Base-by-base conservation (phyloP, 495 filamentous ascomycete genomes). In the Penicillium roqueforti region DNA sequence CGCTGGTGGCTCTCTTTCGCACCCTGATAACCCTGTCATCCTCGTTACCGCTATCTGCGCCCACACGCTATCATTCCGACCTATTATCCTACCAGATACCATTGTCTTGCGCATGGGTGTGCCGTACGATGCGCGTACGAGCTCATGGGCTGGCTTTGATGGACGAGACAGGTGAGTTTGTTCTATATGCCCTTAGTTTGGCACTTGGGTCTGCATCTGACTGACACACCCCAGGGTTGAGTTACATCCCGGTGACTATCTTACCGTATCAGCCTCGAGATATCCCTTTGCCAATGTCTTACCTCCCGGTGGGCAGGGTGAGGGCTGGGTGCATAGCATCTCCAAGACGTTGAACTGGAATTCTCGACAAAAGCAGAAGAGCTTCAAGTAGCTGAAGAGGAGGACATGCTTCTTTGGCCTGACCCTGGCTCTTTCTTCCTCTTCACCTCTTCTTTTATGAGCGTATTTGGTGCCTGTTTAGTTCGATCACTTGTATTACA, bases 21-120 rank as follows among this genome's bases (percentile, higher is more conserved):
- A 98, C 60, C 93, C 93, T 0, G 95, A 97, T 52, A 97, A 97
- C 65, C 93, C 93, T 0, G 91, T 97, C 38, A 95, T 98, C 68
- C 84, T 98, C 2, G 82, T 98, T 3, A 96, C 92, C 0, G 88
- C 92, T 28, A 97, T 98, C 47, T 96, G 92, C 66, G 91, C 93
- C 14, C 93, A 98, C 70, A 97, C 95, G 0, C 79, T 98, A 8
- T 95, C 89, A 11, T 98, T 97, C 79, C 83, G 93, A 1, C 93
- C 93, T 6, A 91, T 98, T 65, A 92, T 98, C 55, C 77, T 98
- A 1, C 92, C 92, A 7, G 93, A 98, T 63, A 96, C 91, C 0
- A 92, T 97, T 49, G 89, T 97, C 1, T 76, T 98, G 48, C 83
- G 93, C 2, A 76, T 95, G 40, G 92, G 91, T 10, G 95, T 98